Evolutionary conservation across 2,329 filamentous ascomycete species (phyloP).

Genomic region (Aspergillus sp.): DNA sequence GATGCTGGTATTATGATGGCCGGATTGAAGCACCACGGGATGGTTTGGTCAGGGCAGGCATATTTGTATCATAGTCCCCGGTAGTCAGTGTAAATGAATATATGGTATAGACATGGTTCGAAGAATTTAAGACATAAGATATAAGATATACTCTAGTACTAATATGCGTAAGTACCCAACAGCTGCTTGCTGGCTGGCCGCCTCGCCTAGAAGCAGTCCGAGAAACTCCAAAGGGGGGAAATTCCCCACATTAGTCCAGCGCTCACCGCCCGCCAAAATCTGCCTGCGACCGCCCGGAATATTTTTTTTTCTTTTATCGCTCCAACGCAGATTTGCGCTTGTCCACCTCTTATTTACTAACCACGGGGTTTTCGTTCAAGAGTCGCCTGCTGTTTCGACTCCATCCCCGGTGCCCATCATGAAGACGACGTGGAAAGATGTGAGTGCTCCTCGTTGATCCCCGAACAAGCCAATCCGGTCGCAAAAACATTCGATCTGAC

Average conservation of each 20-base stretch:
- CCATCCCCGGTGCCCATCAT: conserved; percentile 44
- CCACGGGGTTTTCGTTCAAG: conserved; percentile 7
- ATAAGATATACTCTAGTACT: no score
- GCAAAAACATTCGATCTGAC: conserved; percentile 19
- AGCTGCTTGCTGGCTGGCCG: no score
- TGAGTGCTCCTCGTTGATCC: conserved; percentile 27
- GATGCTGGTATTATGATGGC: conserved; percentile 19
- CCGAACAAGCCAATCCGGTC: background rate
- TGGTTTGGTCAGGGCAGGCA: conserved; percentile 23
- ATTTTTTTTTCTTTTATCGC: conserved; percentile 21
- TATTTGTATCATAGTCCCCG: conserved; percentile 28
- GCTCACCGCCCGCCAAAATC: conserved; percentile 25
- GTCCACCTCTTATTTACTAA: background rate
- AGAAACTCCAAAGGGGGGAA: background rate
- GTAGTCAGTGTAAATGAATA: conserved; percentile 29
- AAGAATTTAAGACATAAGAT: no score
- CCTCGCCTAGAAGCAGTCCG: background rate
- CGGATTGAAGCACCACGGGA: conserved; percentile 13
- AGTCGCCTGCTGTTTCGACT: conserved; percentile 19
- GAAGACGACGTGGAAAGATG: conserved; percentile 64
- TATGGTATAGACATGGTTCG: conserved; percentile 12
- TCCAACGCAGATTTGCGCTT: conserved; percentile 5
- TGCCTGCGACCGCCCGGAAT: conserved; percentile 20
- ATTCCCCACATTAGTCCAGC: background rate
- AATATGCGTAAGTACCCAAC: no score